Percentiles rank a stretch among this genome's conserved stretches.
Evolutionary conservation across 2,329 filamentous ascomycete species (phyloP).

Genomic region (Apiospora marii): DNA sequence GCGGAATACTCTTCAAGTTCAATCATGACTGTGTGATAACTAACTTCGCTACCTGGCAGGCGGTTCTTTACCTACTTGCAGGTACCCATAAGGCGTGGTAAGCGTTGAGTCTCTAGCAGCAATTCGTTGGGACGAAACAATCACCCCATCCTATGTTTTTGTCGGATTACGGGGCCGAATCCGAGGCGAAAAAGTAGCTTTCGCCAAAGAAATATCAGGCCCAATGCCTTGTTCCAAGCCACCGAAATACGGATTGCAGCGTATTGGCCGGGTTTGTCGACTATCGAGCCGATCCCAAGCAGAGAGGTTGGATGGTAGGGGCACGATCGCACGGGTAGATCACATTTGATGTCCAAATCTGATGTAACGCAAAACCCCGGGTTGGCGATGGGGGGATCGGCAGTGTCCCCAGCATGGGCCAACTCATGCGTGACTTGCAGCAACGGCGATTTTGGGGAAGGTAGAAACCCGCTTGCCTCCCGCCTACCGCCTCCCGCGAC

Average conservation of each 20-base stretch:
- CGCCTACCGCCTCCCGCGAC: too few species aligned
- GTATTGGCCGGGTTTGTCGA: not conserved
- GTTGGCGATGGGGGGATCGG: not conserved
- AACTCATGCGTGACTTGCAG: not conserved
- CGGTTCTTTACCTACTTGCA: too few species aligned
- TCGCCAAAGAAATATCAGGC: not conserved
- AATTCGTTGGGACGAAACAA: not conserved
- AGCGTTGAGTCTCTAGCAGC: not conserved
- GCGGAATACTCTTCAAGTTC: too few species aligned
- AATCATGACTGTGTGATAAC: too few species aligned
- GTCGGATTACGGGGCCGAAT: not conserved
- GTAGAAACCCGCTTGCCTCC: not conserved
- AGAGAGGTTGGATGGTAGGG: not conserved
- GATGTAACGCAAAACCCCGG: slow-evolving; percentile 13
- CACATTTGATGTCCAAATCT: not conserved
- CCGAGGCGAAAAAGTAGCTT: not conserved
- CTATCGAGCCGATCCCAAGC: not conserved
- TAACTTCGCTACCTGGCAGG: too few species aligned
- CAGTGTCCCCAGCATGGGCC: slow-evolving; percentile 10
- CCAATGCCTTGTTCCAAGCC: not conserved
- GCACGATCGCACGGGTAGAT: slow-evolving; percentile 13
- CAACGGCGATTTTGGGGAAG: not conserved
- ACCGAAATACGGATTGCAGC: not conserved
- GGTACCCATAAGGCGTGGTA: too few species aligned
- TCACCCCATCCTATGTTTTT: not conserved